These are phyloP conservation scores for button mushroom (Agaricus bisporus) DNA, from an alignment of 768 basidiomycete genomes.

Conservation along the genomic window DNA sequence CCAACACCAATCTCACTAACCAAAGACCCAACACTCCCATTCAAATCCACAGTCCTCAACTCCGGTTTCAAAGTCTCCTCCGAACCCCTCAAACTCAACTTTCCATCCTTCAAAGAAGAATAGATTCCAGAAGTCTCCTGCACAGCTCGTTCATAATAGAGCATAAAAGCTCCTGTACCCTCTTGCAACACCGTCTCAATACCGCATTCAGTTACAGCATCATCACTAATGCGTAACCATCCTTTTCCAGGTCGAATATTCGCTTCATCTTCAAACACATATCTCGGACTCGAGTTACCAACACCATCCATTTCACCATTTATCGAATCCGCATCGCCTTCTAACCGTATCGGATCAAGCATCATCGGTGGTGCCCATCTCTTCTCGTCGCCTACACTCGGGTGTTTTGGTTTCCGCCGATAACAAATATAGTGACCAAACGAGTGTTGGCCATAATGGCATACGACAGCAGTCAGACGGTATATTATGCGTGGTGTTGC, in stretches of 20 bases:
- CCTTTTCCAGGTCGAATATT: conserved; percentile 46
- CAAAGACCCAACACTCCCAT: conserved; percentile 44
- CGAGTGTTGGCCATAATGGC: conserved; percentile 89
- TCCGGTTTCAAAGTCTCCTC: conserved; percentile 64
- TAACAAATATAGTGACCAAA: conserved; percentile 95
- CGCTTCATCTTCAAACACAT: conserved; percentile 21
- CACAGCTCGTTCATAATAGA: conserved; percentile 80
- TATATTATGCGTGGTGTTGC: conserved; percentile 67
- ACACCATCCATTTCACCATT: conserved; percentile 13
- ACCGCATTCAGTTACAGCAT: conserved; percentile 68
- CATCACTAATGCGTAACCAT: conserved; percentile 90
- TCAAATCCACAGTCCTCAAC: conserved; percentile 34
- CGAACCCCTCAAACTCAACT: conserved; percentile 30
- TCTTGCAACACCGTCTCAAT: conserved; percentile 69
- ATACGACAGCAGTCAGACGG: conserved; percentile 79
- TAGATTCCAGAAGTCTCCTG: conserved; percentile 23
- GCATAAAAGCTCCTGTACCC: conserved; percentile 80
- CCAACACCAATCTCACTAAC: conserved; percentile 38
- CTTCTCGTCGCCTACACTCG: conserved; percentile 30
- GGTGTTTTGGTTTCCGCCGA: conserved; percentile 68
- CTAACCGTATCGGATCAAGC: conserved; percentile 22
- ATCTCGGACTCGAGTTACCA: not conserved
- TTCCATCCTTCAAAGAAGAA: conserved; percentile 1
- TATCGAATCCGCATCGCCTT: conserved; percentile 19
- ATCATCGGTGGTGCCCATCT: conserved; percentile 28